Evolutionary conservation across 129 eudicot genomes (phyloP), one percentile per base, ranked within the genome.

Genomic region (Arctium lappa): DNA sequence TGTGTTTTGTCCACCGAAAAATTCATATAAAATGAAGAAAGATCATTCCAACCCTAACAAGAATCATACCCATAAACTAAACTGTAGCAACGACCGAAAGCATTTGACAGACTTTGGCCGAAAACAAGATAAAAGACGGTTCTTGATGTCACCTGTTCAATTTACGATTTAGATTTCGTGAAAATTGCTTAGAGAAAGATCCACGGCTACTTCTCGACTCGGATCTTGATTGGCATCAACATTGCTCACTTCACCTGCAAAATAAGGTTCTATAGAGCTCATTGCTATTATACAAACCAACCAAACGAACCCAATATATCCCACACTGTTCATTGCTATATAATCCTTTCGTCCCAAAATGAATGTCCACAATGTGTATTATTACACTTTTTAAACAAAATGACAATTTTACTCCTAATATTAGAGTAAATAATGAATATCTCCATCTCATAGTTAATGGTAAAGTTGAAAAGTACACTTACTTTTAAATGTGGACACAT

Each of bases 101-200:
- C 29, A 22, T 32, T 30, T 40, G 73, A 56, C 53, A 72, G 13
- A 72, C 32, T 72, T 63, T 78, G 70, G 42, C 44, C 50, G 16
- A 60, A 56, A 72, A 9, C 8, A 71, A 12, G 37, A 76, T 5
- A 3, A 84, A 78, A 32, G 39, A 42, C 33, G 8, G 33, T 74
- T 44, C 60, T 84, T 84, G 53, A 78, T 78, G 50, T 12, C 32
- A 46, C 12, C 27, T 36, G 9, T 36, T 75, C 40, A 5, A 46
- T 75, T 42, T 40, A 39, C 36, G 40, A 1, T 72, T 79, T 73
- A 84, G 74, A 40, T 71, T 62, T 78, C 83, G 0, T 82, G 56
- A 73, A 84, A 84, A 72, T 84, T 84, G 80, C 80, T 84, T 42
- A 72, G 39, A 33, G 87, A 79, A 79, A 84, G 83, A 79, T 73